Conservation (phyloP, 768 basidiomycete species). For the Podaxis carcinomalis region DNA sequence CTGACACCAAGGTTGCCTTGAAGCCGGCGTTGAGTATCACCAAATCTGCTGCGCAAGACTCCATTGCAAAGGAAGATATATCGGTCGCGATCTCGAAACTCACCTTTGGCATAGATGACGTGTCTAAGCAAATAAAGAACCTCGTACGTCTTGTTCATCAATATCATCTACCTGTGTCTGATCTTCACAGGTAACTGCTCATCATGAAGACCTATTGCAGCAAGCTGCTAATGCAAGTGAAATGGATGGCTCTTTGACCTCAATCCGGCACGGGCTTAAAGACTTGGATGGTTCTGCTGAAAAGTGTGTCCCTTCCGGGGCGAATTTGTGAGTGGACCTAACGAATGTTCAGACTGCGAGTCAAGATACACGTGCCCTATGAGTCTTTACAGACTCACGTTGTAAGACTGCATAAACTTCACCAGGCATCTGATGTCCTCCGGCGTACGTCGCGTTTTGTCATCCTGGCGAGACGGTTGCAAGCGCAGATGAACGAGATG, state of each 20-base stretch:
- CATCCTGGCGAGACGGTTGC: conserved; percentile 74
- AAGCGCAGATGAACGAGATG: conserved; percentile 81
- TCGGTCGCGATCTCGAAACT: conserved; percentile 87
- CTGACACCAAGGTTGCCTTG: conserved; percentile 29
- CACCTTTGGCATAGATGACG: conserved; percentile 85
- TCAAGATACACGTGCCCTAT: conserved; percentile 85
- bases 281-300: conserved; percentile 76
- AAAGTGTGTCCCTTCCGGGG: conserved; percentile 44
- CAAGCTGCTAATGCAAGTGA: conserved; percentile 74
- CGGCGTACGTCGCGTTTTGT: conserved; percentile 84
- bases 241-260: conserved; percentile 65
- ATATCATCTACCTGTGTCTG: neutral
- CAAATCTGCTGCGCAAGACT: conserved; percentile 41
- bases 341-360: conserved; percentile 55
- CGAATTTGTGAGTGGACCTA: conserved; percentile 15
- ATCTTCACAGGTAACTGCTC: conserved; percentile 61
- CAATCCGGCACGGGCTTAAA: conserved; percentile 64
- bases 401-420: conserved; percentile 68
- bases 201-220: conserved; percentile 78
- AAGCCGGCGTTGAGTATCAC: conserved; percentile 17
- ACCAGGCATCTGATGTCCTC: conserved; percentile 80
- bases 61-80: conserved; percentile 76
- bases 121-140: conserved; percentile 83
- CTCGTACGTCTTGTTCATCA: conserved; percentile 49
- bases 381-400: conserved; percentile 70